These are phyloP conservation scores for Vigna trinervia DNA, from an alignment of 306 rosid genomes.

Conservation along the genomic window DNA sequence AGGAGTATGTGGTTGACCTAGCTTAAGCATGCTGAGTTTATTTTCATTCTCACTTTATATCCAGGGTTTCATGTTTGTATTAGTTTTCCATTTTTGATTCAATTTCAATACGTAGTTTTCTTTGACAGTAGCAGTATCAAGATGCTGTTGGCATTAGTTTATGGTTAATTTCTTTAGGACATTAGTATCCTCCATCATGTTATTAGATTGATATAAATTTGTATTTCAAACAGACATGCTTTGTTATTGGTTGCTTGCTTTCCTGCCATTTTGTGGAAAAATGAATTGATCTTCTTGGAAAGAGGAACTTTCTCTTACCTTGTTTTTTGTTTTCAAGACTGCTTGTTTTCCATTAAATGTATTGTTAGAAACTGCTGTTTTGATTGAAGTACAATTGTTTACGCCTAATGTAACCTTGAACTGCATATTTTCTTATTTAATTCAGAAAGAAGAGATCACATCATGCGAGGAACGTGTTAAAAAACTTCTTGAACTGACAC, in stretches of 20 bases:
- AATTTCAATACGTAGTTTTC: background rate
- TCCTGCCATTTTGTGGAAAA: background rate
- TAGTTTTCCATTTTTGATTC: background rate
- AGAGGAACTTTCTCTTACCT: conserved; percentile 26
- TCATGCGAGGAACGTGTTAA: conserved; percentile 86
- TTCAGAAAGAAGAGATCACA: conserved; percentile 91
- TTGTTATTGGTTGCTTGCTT: conserved; percentile 14
- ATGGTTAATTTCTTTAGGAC: background rate
- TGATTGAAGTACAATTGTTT: conserved; percentile 28
- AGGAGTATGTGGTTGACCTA: conserved; percentile 3
- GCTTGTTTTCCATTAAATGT: conserved; percentile 1
- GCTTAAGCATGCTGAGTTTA: background rate
- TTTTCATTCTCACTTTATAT: conserved; percentile 9
- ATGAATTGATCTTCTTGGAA: conserved; percentile 20
- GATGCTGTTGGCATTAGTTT: background rate
- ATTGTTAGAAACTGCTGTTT: conserved; percentile 26
- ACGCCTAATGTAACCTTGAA: conserved; percentile 21
- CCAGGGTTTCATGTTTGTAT: background rate
- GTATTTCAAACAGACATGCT: background rate
- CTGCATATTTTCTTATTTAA: conserved; percentile 33
- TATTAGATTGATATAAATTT: background rate
- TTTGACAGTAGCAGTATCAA: background rate
- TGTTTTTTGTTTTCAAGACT: background rate
- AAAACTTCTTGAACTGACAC: conserved; percentile 84
- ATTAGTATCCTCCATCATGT: conserved; percentile 5